These are phyloP conservation scores for Viridothelium virens DNA, from an alignment of 495 filamentous ascomycete species.

Conservation along the genomic window DNA sequence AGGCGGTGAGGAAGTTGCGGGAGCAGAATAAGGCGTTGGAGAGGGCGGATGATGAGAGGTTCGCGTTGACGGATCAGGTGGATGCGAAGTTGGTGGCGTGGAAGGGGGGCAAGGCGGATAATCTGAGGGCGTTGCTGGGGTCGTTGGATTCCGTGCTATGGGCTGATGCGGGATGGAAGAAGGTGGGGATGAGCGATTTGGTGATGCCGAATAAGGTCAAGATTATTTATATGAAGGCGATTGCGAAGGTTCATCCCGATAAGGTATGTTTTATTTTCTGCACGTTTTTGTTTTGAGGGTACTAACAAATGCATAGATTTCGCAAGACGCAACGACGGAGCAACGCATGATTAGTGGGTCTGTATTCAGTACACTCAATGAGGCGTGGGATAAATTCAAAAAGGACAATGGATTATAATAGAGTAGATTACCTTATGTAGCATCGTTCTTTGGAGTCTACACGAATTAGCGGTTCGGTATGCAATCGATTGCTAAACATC, in stretches of 20 bases:
- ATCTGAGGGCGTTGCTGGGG: conserved; percentile 78
- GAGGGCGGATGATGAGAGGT: conserved; percentile 80
- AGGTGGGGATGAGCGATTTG: conserved; percentile 85
- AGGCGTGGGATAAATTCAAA: conserved; percentile 98
- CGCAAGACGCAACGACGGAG: conserved; percentile 84
- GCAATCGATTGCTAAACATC: background rate
- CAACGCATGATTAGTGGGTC: conserved; percentile 84
- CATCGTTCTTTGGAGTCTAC: background rate
- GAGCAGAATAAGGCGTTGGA: conserved; percentile 77
- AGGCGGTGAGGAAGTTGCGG: conserved; percentile 70
- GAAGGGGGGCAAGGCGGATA: conserved; percentile 85
- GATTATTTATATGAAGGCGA: conserved; percentile 97
- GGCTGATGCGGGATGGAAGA: conserved; percentile 91
- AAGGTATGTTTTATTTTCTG: conserved; percentile 59
- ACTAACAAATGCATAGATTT: conserved; percentile 49
- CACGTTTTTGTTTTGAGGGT: conserved; percentile 12
- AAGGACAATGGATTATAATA: conserved; percentile 68
- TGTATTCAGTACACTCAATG: conserved; percentile 89
- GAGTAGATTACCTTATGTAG: background rate
- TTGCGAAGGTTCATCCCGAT: conserved; percentile 96
- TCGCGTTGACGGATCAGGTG: conserved; percentile 76
- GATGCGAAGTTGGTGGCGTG: conserved; percentile 68
- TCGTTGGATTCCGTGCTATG: conserved; percentile 86
- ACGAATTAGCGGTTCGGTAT: background rate
- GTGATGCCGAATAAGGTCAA: conserved; percentile 89